phyloP scores from a whole-genome alignment of 352 stramenopile genomes.

The Phytophthora cactorum region DNA sequence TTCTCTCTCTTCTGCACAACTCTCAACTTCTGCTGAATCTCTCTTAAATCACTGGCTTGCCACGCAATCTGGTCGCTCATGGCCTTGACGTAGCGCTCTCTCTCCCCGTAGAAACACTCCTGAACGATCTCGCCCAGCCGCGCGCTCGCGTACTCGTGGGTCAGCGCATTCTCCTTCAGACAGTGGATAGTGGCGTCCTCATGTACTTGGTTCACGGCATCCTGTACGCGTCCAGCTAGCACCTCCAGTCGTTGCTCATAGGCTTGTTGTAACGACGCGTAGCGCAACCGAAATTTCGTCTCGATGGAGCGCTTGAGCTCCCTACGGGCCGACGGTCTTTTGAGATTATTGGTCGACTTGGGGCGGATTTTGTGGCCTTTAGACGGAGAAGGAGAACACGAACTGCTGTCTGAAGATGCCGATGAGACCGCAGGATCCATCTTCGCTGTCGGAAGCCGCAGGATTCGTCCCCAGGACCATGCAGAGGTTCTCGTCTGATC shows the following conservation, averaged over 20 bases:
- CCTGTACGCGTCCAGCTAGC: constrained; percentile 58
- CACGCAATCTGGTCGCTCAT: constrained; percentile 76
- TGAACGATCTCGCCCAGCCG: constrained; percentile 71
- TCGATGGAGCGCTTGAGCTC: constrained; percentile 65
- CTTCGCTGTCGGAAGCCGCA: neutral
- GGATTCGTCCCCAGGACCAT: constrained; percentile 18
- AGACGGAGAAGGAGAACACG: constrained; percentile 14
- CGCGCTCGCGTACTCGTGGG: constrained; percentile 63
- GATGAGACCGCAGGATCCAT: constrained; percentile 8
- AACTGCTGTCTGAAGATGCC: constrained; percentile 16
- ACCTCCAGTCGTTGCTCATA: constrained; percentile 76
- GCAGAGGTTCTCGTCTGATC: constrained; percentile 7
- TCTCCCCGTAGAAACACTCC: constrained; percentile 71
- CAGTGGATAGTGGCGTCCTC: constrained; percentile 66
- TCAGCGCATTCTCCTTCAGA: constrained; percentile 70
- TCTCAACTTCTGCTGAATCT: constrained; percentile 54
- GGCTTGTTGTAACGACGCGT: constrained; percentile 66
- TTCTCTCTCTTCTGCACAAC: constrained; percentile 46
- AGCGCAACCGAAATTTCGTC: constrained; percentile 77
- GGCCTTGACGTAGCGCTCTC: constrained; percentile 75
- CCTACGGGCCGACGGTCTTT: constrained; percentile 23
- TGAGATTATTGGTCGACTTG: constrained; percentile 11
- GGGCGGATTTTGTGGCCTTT: constrained; percentile 23
- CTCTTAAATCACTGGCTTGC: constrained; percentile 70
- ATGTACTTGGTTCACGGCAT: constrained; percentile 59